Base-by-base conservation (phyloP, 768 basidiomycete genomes). In the Termitomyces heimii region DNA sequence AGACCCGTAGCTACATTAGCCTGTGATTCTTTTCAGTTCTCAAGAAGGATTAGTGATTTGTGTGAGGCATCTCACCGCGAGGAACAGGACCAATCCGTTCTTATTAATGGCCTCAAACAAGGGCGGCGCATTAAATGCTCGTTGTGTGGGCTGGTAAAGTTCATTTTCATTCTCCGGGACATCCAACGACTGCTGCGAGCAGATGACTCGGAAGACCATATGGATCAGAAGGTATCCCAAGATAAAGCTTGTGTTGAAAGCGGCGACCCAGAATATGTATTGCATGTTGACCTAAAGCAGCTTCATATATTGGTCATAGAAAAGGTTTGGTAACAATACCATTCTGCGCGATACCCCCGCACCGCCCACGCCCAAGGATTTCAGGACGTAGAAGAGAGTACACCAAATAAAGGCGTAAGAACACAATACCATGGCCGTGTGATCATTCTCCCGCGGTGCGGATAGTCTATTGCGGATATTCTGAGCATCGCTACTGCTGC, bases 181-280 rank as follows among this genome's bases (percentile, higher is more conserved):
- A 57, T 66, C 67, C 58, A 39, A 69, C 9, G 73, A 74, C 3
- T 63, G 64, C 18, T 71, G 70, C 0, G 66, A 62, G 42, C 60
- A 61, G 5, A 55, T 48, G 1, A 61, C 66, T 59, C 61, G 76
- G 70, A 92, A 88, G 42, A 71, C 63, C 54, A 89, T 77, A 63
- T 98, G 92, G 43, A 97, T 72, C 24, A 85, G 60, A 42, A 94
- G 76, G 72, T 97, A 96, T 13, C 82, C 84, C 5, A 94, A 77
- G 16, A 98, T 73, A 74, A 94, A 94, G 3, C 85, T 80, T 0
- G 87, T 86, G 68, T 98, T 98, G 82, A 83, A 96, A 10, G 92
- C 94, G 1, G 83, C 81, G 8, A 89, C 81, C 94, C 95, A 98
- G 18, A 94, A 70, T 35, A 94, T 84, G 70, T 99, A 98, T 4